phyloP scores from a whole-genome alignment of 805 yeast genomes.

The Brettanomyces anomalus region DNA sequence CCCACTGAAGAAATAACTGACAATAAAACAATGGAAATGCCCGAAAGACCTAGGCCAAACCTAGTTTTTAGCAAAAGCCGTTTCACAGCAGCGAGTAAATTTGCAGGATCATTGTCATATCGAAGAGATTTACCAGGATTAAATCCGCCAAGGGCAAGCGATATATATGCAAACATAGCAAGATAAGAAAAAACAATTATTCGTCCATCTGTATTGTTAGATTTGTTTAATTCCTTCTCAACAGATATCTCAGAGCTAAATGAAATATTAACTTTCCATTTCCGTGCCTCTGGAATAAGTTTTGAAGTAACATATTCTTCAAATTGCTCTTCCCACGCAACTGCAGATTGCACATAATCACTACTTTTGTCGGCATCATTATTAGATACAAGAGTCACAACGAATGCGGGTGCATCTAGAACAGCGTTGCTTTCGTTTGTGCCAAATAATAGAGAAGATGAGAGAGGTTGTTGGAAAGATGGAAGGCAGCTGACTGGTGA shows the following conservation, averaged over 20 bases:
- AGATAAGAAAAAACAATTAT: constrained; percentile 69
- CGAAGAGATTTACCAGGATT: not conserved
- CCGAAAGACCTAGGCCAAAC: constrained; percentile 72
- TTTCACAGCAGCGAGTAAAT: constrained; percentile 4
- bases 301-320: constrained; percentile 40
- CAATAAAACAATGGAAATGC: constrained; percentile 69
- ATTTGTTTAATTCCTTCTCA: constrained; percentile 73
- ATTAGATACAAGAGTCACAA: constrained; percentile 62
- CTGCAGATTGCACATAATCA: constrained; percentile 29
- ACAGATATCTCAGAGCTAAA: constrained; percentile 80
- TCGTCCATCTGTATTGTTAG: constrained; percentile 68
- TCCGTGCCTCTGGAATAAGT: constrained; percentile 38
- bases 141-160: constrained; percentile 57
- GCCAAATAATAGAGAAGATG: constrained; percentile 64
- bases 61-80: constrained; percentile 40
- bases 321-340: constrained; percentile 65
- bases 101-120: not conserved
- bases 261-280: constrained; percentile 49
- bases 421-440: constrained; percentile 28
- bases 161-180: constrained; percentile 82
- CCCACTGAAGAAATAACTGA: constrained; percentile 85
- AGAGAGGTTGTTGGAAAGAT: constrained; percentile 81
- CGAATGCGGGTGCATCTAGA: constrained; percentile 59
- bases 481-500: constrained; percentile 90
- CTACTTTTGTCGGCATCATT: constrained; percentile 40